Conservation (phyloP, 345 rosid species). For the Brassica rapa region DNA sequence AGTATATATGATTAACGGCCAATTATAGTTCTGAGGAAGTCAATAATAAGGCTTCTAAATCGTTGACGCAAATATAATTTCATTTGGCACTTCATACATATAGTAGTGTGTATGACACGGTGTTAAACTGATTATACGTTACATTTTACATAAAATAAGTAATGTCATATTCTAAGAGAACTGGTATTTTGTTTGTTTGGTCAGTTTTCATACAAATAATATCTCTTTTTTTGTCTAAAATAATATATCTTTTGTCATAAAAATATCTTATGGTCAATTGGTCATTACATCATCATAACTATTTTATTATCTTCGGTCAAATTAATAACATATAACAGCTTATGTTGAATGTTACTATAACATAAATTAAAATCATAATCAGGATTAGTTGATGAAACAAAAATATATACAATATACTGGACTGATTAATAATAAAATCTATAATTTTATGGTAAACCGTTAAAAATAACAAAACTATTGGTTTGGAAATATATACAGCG, state of each 20-base stretch:
- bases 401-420: not conserved
- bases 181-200: not conserved
- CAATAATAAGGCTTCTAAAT: not conserved
- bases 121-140: not conserved
- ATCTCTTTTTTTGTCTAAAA: not conserved
- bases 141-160: not conserved
- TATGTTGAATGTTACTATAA: not conserved
- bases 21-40: not conserved
- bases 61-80: not conserved
- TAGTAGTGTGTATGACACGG: not conserved
- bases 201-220: not conserved
- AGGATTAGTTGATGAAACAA: not conserved
- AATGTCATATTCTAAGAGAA: not conserved
- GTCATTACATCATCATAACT: conserved; percentile 1
- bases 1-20: not conserved
- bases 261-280: not conserved
- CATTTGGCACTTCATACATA: not conserved
- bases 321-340: not conserved
- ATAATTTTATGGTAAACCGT: not conserved
- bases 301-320: not conserved
- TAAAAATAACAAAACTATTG: not conserved
- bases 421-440: not conserved
- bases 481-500: conserved; percentile 6
- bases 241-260: not conserved
- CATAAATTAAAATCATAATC: not conserved